Base-by-base conservation (phyloP, 164 flowering plant species). In the Chloranthus sessilifolius region DNA sequence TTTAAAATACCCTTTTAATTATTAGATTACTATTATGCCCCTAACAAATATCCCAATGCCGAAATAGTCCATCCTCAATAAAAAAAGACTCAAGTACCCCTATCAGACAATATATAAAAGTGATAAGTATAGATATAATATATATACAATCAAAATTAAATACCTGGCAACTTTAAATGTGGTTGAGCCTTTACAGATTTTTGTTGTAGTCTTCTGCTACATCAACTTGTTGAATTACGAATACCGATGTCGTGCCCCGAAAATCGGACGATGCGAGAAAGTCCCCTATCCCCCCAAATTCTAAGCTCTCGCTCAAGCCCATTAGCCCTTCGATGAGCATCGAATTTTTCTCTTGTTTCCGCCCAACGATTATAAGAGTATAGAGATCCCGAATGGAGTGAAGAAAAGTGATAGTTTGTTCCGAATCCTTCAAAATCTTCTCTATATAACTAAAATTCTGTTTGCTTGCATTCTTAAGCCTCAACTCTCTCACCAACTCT, bases 341-440 rank as follows among this genome's bases (percentile, higher is more conserved):
- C 0, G 81, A 63, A 1, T 29, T 44, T 3, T 24, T 46, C 10
- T 27, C 16, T 25, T 74, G 80, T 6, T 53, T 29, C 43, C 73
- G 64, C 6, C 90, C 84, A 0, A 71, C 81, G 4, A 83, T 12
- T 1, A 80, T 46, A n/a, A 83, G 47, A 28, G 76, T 78, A 31
- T 52, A 68, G 0, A 25, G 3, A 5, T 47, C 50, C 16, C 52
- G 67, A 51, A 66, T 23, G 0, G n/a, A 15, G 34, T 39, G 50
- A 1, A 74, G 50, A 0, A 29, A 30, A 0, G 47, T 21, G 0
- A 62, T 54, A 0, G 69, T 8, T 12, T 56, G 75, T 0, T 34
- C 60, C 3, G 74, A 76, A 44, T 78, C 81, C 9, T 4, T 59
- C 21, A 73, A 73, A 26, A 39, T 48, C 21, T 63, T 66, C 41